A percentile compares a stretch with the other conserved stretches of the same genome.
Conservation (phyloP, 176 grass and related monocot genomes). For the Echinochloa phyllopogon region DNA sequence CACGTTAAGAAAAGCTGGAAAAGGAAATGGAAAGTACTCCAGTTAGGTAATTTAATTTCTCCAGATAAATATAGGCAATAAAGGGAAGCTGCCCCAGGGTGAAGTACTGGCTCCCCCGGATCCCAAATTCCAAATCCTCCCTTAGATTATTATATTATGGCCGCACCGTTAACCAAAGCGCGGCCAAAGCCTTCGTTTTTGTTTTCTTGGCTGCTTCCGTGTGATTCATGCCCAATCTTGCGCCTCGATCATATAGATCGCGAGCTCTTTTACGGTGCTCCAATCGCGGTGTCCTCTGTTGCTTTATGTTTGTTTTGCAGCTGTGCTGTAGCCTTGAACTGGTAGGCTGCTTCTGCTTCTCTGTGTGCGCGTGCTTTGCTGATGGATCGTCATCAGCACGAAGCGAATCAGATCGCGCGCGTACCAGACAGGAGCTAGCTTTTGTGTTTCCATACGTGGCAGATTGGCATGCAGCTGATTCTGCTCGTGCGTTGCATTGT, state of each 20-base stretch:
- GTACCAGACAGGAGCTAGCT: background rate
- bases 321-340: background rate
- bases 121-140: background rate
- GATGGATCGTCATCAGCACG: background rate
- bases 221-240: slow-evolving; percentile 18
- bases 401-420: background rate
- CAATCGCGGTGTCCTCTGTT: background rate
- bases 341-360: background rate
- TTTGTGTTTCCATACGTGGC: background rate
- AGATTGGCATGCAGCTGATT: background rate
- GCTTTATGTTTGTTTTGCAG: background rate
- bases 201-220: slow-evolving; percentile 3
- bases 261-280: no score
- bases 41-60: background rate
- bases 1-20: background rate
- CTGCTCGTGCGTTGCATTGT: background rate
- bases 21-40: slow-evolving; percentile 23
- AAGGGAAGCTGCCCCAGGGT: background rate
- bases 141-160: background rate
- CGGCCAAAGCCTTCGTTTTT: background rate
- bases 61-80: background rate
- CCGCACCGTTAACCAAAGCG: background rate
- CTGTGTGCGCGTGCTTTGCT: background rate
- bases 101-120: slow-evolving; percentile 2
- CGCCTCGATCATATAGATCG: background rate